Percentiles rank a stretch among this genome's conserved stretches.
Evolutionary conservation across 2,329 filamentous ascomycete species (phyloP).

Genomic region (Phyllosticta paracitricarpa): DNA sequence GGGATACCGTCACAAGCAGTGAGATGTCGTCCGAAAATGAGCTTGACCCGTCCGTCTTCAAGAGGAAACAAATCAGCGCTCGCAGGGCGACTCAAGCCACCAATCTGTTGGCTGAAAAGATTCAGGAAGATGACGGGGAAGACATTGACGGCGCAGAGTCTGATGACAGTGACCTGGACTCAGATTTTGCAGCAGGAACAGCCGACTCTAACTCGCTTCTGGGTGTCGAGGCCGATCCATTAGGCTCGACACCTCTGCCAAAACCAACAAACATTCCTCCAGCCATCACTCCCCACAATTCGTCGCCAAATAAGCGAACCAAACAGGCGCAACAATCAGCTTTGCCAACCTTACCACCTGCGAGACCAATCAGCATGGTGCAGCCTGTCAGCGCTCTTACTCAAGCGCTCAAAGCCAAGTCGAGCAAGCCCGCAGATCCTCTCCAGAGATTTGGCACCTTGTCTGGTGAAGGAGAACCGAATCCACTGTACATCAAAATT

Average conservation of each 20-base stretch:
- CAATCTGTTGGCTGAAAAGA: slow-evolving; percentile 40
- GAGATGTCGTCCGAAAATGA: slow-evolving; percentile 79
- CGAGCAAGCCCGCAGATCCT: slow-evolving; percentile 58
- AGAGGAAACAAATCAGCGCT: slow-evolving; percentile 52
- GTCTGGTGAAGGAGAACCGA: slow-evolving; percentile 68
- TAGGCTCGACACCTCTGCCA: slow-evolving; percentile 44
- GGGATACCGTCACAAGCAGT: slow-evolving; percentile 72
- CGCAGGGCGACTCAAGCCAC: slow-evolving; percentile 47
- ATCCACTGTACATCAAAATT: slow-evolving; percentile 65
- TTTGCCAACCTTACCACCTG: slow-evolving; percentile 59
- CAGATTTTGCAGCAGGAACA: slow-evolving; percentile 29
- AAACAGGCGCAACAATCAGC: slow-evolving; percentile 40
- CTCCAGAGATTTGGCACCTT: slow-evolving; percentile 68
- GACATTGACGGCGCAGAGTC: slow-evolving; percentile 31
- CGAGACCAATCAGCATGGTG: slow-evolving; percentile 59
- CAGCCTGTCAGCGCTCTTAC: slow-evolving; percentile 63
- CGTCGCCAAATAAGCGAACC: slow-evolving; percentile 52
- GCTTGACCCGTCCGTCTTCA: slow-evolving; percentile 56
- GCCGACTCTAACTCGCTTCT: slow-evolving; percentile 61
- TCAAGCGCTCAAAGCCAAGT: slow-evolving; percentile 62
- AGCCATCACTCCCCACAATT: slow-evolving; percentile 30
- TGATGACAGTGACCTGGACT: slow-evolving; percentile 27
- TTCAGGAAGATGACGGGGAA: slow-evolving; percentile 36
- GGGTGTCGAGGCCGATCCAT: slow-evolving; percentile 51
- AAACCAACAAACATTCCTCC: slow-evolving; percentile 33